Evolutionary conservation across 371 early-diverging fungal species (phyloP).

Genomic region (Syncephalastrum monosporum): DNA sequence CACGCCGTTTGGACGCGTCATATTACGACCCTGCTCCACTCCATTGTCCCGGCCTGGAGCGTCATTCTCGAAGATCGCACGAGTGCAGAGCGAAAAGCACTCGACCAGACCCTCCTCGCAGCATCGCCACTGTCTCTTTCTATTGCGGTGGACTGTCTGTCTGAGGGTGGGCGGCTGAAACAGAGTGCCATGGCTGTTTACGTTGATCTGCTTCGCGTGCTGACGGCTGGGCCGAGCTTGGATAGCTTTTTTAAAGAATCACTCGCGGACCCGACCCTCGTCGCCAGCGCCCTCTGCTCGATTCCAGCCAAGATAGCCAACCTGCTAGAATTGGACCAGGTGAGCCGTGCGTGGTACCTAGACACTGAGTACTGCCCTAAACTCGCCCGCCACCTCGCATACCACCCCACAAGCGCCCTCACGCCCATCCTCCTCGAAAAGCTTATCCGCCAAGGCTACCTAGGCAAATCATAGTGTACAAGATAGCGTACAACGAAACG

Average conservation of each 20-base stretch:
- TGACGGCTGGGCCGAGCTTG: background rate
- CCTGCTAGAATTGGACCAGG: constrained; percentile 20
- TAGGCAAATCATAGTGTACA: constrained; percentile 4
- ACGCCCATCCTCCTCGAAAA: background rate
- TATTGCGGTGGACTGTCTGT: constrained; percentile 23
- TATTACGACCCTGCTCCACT: constrained; percentile 21
- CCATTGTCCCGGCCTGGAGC: constrained; percentile 27
- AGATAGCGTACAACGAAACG: background rate
- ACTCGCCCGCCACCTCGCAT: too few species aligned
- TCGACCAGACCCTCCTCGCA: constrained; percentile 7
- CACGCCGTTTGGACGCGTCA: constrained; percentile 28
- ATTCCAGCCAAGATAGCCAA: constrained; percentile 32
- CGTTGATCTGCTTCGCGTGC: background rate
- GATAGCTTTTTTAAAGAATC: too few species aligned
- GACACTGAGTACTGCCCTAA: constrained; percentile 10
- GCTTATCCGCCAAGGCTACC: constrained; percentile 11
- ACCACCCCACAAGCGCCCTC: background rate
- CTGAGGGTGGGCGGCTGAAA: constrained; percentile 8
- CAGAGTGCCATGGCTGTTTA: background rate
- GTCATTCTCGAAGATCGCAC: constrained; percentile 14
- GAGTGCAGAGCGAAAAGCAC: background rate
- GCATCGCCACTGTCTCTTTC: constrained; percentile 21
- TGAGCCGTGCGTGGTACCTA: constrained; percentile 13
- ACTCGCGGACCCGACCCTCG: background rate
- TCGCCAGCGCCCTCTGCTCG: constrained; percentile 31